A percentile compares a stretch with the other conserved stretches of the same genome.
phyloP scores from a whole-genome alignment of 805 yeast genomes.

The Pichia exigua region DNA sequence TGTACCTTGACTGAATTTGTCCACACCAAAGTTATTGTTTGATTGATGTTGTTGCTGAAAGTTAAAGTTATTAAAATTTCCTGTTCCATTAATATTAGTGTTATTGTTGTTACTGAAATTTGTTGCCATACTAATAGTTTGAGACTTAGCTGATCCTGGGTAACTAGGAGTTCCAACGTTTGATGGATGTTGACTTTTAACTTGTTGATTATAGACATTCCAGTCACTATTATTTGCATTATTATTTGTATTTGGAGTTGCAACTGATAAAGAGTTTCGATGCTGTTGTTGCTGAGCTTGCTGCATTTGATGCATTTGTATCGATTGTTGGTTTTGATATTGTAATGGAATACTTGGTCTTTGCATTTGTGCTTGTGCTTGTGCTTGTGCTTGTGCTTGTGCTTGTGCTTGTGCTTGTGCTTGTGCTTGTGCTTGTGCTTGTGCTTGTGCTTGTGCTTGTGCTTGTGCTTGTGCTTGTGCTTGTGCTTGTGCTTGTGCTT shows the following conservation, averaged over 20 bases:
- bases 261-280: not conserved
- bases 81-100: not conserved
- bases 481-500: not conserved
- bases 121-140: slow-evolving; percentile 1
- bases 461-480: not conserved
- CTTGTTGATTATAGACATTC: not conserved
- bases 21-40: not conserved
- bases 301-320: not conserved
- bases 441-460: not conserved
- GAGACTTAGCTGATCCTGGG: not conserved
- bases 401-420: not conserved
- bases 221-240: too few relatives aligned
- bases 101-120: not conserved
- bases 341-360: not conserved
- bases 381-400: not conserved
- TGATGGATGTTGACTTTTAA: not conserved
- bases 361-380: not conserved
- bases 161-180: not conserved
- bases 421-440: not conserved
- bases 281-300: not conserved
- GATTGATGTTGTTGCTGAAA: not conserved
- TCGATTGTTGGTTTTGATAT: not conserved
- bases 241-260: not conserved
- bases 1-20: not conserved
- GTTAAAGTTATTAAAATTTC: not conserved